A percentile compares a stretch with the other conserved stretches of the same genome.
phyloP scores from a whole-genome alignment of 2,329 filamentous ascomycete species.

The Diaporthe aspalathi region DNA sequence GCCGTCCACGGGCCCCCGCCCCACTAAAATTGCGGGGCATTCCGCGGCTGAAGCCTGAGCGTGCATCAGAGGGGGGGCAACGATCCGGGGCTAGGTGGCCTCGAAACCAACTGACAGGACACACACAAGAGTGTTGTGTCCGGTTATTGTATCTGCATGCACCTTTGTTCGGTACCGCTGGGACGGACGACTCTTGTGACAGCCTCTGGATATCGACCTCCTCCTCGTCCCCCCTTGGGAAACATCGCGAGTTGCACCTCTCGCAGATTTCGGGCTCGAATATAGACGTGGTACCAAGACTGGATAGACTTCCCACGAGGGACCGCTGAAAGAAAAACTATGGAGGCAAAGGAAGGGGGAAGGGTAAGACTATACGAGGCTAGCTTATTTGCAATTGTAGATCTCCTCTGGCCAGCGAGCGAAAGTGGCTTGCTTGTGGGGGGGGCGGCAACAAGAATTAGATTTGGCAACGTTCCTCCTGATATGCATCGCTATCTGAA shows the following conservation, averaged over 20 bases:
- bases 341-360: background rate
- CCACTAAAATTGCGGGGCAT: constrained; percentile 36
- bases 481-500: background rate
- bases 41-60: constrained; percentile 32
- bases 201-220: background rate
- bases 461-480: constrained; percentile 18
- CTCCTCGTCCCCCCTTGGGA: background rate
- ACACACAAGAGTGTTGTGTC: background rate
- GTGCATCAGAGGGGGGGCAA: constrained; percentile 34
- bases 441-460: background rate
- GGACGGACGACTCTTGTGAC: background rate
- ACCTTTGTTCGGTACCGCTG: constrained; percentile 9
- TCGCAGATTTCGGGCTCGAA: background rate
- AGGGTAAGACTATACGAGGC: background rate
- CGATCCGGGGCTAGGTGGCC: constrained; percentile 19
- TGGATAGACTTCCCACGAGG: constrained; percentile 19
- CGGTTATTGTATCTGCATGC: no score
- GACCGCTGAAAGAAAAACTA: no score
- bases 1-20: constrained; percentile 26
- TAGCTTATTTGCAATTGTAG: constrained; percentile 7
- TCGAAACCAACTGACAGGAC: constrained; percentile 10
- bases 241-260: background rate
- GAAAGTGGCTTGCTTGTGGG: constrained; percentile 12
- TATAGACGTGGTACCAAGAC: background rate
- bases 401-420: constrained; percentile 5